phyloP scores from a whole-genome alignment of 116 monocot genomes.

The Cymodocea nodosa region DNA sequence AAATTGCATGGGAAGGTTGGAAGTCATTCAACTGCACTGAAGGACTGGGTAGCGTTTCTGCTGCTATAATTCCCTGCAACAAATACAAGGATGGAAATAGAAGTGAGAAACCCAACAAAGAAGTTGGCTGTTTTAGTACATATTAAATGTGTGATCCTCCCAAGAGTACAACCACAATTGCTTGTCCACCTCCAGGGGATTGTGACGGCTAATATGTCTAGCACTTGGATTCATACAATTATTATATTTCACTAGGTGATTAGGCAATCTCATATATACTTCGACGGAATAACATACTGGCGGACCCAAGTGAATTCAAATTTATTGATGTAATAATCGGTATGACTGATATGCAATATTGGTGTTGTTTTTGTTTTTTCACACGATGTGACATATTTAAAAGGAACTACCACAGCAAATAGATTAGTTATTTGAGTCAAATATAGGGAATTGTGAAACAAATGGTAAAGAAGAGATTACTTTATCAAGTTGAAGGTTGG shows the following conservation, averaged over 20 bases:
- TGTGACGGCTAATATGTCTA: too few relatives aligned
- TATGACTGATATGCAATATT: not conserved
- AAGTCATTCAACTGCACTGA: not conserved
- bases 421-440: not conserved
- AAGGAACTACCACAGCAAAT: not conserved
- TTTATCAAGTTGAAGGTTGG: not conserved
- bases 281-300: too few relatives aligned
- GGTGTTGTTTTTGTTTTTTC: not conserved
- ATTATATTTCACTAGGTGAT: too few relatives aligned
- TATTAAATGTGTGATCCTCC: too few relatives aligned
- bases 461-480: not conserved
- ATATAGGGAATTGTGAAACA: not conserved
- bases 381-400: not conserved
- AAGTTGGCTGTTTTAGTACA: not conserved
- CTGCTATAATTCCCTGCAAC: not conserved
- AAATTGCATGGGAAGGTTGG: slow-evolving; percentile 12
- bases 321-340: not conserved
- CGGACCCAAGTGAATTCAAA: not conserved
- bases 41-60: not conserved
- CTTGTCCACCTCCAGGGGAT: too few relatives aligned
- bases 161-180: too few relatives aligned
- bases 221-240: too few relatives aligned
- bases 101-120: not conserved
- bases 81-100: not conserved
- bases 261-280: too few relatives aligned